phyloP scores from a whole-genome alignment of 352 stramenopile genomes.

The Phytophthora pseudosyringae region DNA sequence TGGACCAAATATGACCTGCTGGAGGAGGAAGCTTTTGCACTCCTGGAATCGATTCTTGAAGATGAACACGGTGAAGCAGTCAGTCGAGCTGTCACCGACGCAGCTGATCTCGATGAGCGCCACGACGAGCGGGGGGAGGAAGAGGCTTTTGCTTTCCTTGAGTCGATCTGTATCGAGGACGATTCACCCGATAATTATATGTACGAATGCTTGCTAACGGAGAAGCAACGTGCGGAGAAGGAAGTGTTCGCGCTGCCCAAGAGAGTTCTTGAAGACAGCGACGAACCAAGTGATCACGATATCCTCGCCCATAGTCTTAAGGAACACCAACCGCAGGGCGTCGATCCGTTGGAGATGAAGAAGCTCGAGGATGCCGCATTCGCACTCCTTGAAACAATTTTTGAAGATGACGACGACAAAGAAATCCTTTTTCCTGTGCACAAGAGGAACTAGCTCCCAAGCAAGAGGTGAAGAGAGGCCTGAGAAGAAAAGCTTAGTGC shows the following conservation, averaged over 20 bases:
- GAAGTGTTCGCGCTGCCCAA: background rate
- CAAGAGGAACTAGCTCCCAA: background rate
- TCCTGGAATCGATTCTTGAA: slow-evolving; percentile 8
- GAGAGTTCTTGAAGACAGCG: too few species aligned
- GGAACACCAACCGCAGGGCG: background rate
- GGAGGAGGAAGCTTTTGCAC: slow-evolving; percentile 3
- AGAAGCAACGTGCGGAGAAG: background rate
- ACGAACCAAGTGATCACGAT: background rate
- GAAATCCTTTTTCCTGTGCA: slow-evolving; percentile 1
- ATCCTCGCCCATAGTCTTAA: background rate
- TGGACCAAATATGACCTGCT: background rate
- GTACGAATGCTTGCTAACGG: background rate
- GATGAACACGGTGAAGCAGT: background rate
- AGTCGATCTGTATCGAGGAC: slow-evolving; percentile 1
- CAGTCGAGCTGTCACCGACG: background rate
- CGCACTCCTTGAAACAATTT: slow-evolving; percentile 6
- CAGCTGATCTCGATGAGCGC: background rate
- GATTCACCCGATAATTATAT: background rate
- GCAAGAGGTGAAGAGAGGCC: slow-evolving; percentile 1
- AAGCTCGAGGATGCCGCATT: slow-evolving; percentile 12
- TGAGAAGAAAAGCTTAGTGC: background rate
- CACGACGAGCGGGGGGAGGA: background rate
- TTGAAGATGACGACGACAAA: slow-evolving; percentile 11
- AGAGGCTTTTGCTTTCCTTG: background rate
- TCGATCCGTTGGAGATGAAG: background rate